These are phyloP conservation scores for Metschnikowia lachancei DNA, from an alignment of 805 yeast genomes.

Conservation along the genomic window DNA sequence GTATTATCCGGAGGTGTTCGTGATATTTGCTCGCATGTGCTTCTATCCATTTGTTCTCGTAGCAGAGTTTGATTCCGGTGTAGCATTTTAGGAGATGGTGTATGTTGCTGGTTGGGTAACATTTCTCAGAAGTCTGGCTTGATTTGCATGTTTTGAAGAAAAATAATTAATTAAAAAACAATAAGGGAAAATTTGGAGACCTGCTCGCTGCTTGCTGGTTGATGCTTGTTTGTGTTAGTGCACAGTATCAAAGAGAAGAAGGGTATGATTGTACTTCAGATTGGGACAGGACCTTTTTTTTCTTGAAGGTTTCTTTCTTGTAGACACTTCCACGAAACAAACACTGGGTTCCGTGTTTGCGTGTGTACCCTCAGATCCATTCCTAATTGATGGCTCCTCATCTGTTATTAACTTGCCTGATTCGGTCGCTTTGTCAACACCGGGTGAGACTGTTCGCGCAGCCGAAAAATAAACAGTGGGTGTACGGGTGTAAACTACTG, in stretches of 20 bases:
- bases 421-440: constrained; percentile 10
- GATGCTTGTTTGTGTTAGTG: neutral
- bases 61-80: constrained; percentile 1
- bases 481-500: neutral
- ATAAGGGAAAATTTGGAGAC: neutral
- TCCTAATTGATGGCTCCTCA: neutral
- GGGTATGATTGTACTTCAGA: no score
- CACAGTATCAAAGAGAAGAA: neutral
- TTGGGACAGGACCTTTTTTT: no score
- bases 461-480: neutral
- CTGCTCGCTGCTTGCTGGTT: constrained; percentile 1
- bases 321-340: neutral
- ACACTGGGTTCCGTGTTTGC: neutral
- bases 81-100: neutral
- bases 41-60: neutral
- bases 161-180: no score
- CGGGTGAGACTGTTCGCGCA: no score
- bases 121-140: no score
- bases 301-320: no score
- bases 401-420: constrained; percentile 4
- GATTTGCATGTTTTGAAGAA: no score
- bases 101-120: no score
- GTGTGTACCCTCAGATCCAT: neutral
- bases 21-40: neutral
- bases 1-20: neutral